A percentile compares a stretch with the other conserved stretches of the same genome.
Conservation (phyloP, 176 grass and related monocot genomes). For the Cenchrus purpureus region DNA sequence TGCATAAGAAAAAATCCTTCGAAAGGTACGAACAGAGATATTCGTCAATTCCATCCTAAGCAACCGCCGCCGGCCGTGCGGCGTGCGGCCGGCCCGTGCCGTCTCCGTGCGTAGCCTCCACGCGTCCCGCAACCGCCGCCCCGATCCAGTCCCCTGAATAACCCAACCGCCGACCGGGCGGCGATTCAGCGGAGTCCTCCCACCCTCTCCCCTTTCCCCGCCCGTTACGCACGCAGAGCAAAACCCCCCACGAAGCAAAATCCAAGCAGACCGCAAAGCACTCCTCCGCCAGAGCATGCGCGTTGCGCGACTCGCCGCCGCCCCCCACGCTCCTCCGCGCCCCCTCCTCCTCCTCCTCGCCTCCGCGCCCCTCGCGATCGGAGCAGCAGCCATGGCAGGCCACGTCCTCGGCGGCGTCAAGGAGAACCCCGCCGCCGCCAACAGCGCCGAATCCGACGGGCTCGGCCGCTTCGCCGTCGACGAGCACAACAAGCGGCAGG, state of each 20-base stretch:
- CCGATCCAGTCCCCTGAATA: not conserved
- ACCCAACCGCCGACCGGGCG: not conserved
- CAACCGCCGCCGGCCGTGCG: not conserved
- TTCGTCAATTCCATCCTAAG: not conserved
- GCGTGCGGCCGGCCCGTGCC: not conserved
- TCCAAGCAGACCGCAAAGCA: not conserved
- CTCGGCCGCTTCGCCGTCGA: slow-evolving; percentile 86
- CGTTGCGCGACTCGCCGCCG: slow-evolving; percentile 28
- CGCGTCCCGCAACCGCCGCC: slow-evolving; percentile 22
- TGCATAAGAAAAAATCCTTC: no score
- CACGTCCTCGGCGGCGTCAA: slow-evolving; percentile 47
- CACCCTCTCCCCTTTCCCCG: not conserved
- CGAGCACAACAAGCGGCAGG: slow-evolving; percentile 92
- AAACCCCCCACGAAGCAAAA: slow-evolving; percentile 31
- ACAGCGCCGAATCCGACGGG: slow-evolving; percentile 73
- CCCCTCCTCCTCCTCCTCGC: slow-evolving; percentile 15
- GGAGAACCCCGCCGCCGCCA: slow-evolving; percentile 46
- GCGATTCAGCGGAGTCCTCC: not conserved
- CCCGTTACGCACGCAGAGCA: not conserved
- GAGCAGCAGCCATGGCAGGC: slow-evolving; percentile 40
- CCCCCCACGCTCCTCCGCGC: not conserved
- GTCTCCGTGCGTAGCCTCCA: slow-evolving; percentile 11
- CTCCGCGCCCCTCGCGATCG: slow-evolving; percentile 37
- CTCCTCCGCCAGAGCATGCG: slow-evolving; percentile 32
- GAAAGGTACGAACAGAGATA: no score